Percentiles rank a stretch among this genome's conserved stretches.
These are phyloP conservation scores for Botrytis elliptica DNA, from an alignment of 2,329 filamentous ascomycete genomes.

Conservation along the genomic window DNA sequence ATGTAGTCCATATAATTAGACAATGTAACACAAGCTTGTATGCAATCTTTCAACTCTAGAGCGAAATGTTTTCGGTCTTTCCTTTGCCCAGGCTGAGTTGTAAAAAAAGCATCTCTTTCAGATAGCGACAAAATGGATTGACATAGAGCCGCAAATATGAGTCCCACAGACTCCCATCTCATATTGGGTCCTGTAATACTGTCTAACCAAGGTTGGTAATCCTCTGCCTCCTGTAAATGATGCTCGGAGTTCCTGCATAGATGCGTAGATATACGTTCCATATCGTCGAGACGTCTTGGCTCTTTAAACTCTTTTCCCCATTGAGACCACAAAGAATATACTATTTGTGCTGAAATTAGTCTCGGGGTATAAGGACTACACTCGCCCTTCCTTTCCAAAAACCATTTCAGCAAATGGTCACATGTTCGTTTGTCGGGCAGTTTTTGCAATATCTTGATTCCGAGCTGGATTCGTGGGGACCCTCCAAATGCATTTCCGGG, in stretches of 20 bases:
- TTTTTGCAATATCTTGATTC: slow-evolving; percentile 32
- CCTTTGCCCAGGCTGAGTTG: slow-evolving; percentile 31
- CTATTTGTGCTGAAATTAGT: slow-evolving; percentile 23
- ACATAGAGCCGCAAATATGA: slow-evolving; percentile 32
- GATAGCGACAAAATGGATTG: slow-evolving; percentile 28
- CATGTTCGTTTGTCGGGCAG: slow-evolving; percentile 35
- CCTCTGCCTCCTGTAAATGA: slow-evolving; percentile 33
- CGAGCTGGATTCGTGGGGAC: slow-evolving; percentile 33
- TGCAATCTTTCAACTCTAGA: slow-evolving; percentile 37
- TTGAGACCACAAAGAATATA: slow-evolving; percentile 32
- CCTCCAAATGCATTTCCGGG: slow-evolving; percentile 27
- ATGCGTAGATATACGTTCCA: slow-evolving; percentile 32
- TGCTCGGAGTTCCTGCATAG: slow-evolving; percentile 36
- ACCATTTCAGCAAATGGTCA: slow-evolving; percentile 33
- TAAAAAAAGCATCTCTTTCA: slow-evolving; percentile 33
- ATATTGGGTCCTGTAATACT: slow-evolving; percentile 35
- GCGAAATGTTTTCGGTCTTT: slow-evolving; percentile 33
- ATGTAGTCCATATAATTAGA: slow-evolving; percentile 39
- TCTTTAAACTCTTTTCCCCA: slow-evolving; percentile 31
- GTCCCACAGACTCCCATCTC: slow-evolving; percentile 39
- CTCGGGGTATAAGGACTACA: slow-evolving; percentile 24
- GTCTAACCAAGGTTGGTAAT: slow-evolving; percentile 35
- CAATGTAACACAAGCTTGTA: slow-evolving; percentile 42
- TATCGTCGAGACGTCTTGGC: slow-evolving; percentile 28
- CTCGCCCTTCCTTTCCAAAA: slow-evolving; percentile 28